Conservation (phyloP, 306 rosid genomes). For the Canavalia ensiformis region DNA sequence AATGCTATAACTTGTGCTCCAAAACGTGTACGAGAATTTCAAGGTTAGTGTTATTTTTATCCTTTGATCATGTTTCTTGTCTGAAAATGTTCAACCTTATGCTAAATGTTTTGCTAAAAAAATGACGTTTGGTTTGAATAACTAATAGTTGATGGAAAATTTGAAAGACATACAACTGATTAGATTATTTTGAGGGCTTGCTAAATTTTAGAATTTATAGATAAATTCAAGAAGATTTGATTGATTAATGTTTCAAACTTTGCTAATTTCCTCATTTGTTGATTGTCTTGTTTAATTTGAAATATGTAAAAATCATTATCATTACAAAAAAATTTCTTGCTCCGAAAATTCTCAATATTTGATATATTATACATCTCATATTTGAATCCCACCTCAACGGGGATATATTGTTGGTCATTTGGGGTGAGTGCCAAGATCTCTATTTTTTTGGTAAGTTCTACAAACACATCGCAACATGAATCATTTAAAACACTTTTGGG, state of each 20-base stretch:
- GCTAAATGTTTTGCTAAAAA: constrained; percentile 23
- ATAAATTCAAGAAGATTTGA: constrained; percentile 34
- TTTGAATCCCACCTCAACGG: no score
- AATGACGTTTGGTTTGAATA: constrained; percentile 13
- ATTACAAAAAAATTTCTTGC: no score
- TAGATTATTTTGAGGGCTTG: constrained; percentile 3
- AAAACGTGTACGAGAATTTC: constrained; percentile 97
- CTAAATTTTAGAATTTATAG: constrained; percentile 14
- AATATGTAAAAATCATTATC: no score
- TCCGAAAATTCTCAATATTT: no score
- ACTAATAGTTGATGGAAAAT: constrained; percentile 6
- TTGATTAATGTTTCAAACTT: constrained; percentile 22
- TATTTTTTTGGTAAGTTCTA: no score
- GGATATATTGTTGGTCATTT: no score
- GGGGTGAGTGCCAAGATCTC: no score
- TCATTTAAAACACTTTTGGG: no score
- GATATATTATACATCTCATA: no score
- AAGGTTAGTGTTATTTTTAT: constrained; percentile 63
- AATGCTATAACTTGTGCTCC: constrained; percentile 98
- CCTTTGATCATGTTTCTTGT: constrained; percentile 1
- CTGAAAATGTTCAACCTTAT: neutral
- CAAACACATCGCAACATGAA: no score
- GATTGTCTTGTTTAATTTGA: no score
- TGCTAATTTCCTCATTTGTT: neutral
- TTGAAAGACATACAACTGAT: constrained; percentile 7